These are phyloP conservation scores for Rubia tinctorum DNA, from an alignment of 305 asterid species.

Conservation along the genomic window DNA sequence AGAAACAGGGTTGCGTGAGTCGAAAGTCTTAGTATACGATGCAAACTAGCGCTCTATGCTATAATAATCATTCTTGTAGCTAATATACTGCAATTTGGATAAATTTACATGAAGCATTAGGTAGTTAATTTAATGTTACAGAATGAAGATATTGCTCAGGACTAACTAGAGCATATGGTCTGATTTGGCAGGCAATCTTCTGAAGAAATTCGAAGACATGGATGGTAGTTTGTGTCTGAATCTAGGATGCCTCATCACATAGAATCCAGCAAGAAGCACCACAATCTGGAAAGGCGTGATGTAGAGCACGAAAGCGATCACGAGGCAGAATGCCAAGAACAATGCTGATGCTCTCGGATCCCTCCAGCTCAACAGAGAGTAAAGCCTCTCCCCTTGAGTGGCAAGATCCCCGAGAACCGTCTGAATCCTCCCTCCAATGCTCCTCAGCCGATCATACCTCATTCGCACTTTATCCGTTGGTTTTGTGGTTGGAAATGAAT, in stretches of 20 bases:
- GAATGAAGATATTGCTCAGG: background rate
- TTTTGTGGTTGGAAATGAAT: constrained; percentile 61
- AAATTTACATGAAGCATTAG: background rate
- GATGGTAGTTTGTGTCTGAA: constrained; percentile 59
- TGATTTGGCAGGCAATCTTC: constrained; percentile 69
- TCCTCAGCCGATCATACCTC: constrained; percentile 77
- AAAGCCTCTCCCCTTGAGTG: constrained; percentile 71
- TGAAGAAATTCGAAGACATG: constrained; percentile 57
- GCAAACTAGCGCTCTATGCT: background rate
- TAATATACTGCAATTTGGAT: background rate
- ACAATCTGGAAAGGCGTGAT: constrained; percentile 59
- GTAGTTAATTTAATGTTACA: background rate
- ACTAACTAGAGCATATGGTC: constrained; percentile 53
- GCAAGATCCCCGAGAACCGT: constrained; percentile 73
- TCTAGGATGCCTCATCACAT: constrained; percentile 70
- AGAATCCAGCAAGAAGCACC: constrained; percentile 41
- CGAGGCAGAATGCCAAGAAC: constrained; percentile 53
- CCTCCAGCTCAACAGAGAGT: constrained; percentile 65
- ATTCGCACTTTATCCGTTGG: constrained; percentile 46
- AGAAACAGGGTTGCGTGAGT: too few relatives aligned
- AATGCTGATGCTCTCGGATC: constrained; percentile 79
- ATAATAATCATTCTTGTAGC: background rate
- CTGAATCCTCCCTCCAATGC: constrained; percentile 73
- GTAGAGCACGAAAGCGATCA: constrained; percentile 53
- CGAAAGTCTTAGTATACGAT: too few relatives aligned